Evolutionary conservation across 108 stramenopile genomes (phyloP).

Genomic region (Cyclostephanos invisitatus): DNA sequence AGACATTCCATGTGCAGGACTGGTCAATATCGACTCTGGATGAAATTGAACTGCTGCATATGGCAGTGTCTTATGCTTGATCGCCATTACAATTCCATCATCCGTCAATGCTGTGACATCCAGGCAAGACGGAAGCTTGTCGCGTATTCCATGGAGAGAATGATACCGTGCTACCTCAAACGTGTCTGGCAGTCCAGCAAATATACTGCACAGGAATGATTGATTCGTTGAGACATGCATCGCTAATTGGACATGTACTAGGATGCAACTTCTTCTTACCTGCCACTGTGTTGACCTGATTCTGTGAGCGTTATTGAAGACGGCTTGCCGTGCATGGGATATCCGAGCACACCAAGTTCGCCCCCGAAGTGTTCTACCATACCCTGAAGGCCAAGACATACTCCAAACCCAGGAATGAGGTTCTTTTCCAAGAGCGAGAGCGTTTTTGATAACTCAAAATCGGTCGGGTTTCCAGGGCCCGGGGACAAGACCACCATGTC

Average conservation of each 20-base stretch:
- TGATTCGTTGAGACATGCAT: neutral
- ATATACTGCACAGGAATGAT: conserved; percentile 61
- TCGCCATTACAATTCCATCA: conserved; percentile 95
- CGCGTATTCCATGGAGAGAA: conserved; percentile 89
- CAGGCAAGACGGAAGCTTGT: conserved; percentile 80
- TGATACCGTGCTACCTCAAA: conserved; percentile 97
- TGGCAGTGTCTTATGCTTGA: conserved; percentile 92
- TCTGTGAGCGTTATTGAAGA: conserved; percentile 76
- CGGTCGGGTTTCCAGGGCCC: conserved; percentile 94
- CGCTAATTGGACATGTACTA: conserved; percentile 1
- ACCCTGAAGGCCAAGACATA: conserved; percentile 97
- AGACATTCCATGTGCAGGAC: conserved; percentile 85
- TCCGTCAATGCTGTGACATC: conserved; percentile 90
- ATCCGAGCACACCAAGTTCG: conserved; percentile 85
- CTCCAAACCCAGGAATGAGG: conserved; percentile 93
- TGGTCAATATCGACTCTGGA: conserved; percentile 96
- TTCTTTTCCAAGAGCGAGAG: conserved; percentile 79
- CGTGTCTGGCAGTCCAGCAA: conserved; percentile 83
- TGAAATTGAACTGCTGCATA: conserved; percentile 99
- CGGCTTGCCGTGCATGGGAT: conserved; percentile 98
- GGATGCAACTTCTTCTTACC: conserved; percentile 39
- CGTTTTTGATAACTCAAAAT: conserved; percentile 88
- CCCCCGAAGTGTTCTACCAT: conserved; percentile 99
- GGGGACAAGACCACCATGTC: conserved; percentile 96
- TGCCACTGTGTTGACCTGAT: conserved; percentile 55